Evolutionary conservation across 2,329 filamentous ascomycete species (phyloP).

Genomic region (Penicillium sp.): DNA sequence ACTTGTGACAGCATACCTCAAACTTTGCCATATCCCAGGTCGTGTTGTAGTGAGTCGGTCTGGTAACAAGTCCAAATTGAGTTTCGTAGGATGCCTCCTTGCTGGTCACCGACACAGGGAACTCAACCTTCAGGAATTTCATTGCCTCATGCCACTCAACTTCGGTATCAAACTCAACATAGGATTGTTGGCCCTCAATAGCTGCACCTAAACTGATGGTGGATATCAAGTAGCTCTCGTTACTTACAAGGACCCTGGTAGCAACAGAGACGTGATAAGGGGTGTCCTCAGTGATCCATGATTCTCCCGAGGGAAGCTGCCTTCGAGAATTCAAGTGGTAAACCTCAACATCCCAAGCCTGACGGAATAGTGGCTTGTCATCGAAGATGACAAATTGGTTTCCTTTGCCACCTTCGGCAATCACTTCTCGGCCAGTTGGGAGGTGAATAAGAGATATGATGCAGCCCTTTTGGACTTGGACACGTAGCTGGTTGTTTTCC

Average conservation of each 20-base stretch:
- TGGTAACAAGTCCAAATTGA: slow-evolving; percentile 83
- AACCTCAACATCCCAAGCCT: slow-evolving; percentile 97
- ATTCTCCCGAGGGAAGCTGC: slow-evolving; percentile 71
- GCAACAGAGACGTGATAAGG: slow-evolving; percentile 78
- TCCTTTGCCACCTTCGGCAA: slow-evolving; percentile 73
- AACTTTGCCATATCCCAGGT: slow-evolving; percentile 98
- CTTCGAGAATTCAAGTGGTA: slow-evolving; percentile 88
- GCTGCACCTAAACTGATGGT: slow-evolving; percentile 79
- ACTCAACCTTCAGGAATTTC: slow-evolving; percentile 99
- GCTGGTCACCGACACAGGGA: slow-evolving; percentile 88
- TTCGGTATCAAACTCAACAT: slow-evolving; percentile 78
- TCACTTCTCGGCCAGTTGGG: slow-evolving; percentile 72
- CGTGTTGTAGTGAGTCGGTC: slow-evolving; percentile 98
- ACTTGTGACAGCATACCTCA: slow-evolving; percentile 94
- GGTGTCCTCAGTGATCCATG: slow-evolving; percentile 71
- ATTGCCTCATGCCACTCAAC: slow-evolving; percentile 98
- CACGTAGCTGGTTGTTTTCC: slow-evolving; percentile 72
- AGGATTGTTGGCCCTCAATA: slow-evolving; percentile 66
- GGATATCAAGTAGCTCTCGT: slow-evolving; percentile 81
- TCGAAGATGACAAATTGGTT: slow-evolving; percentile 95
- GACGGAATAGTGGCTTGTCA: slow-evolving; percentile 96
- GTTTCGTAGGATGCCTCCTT: slow-evolving; percentile 95
- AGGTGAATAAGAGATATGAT: slow-evolving; percentile 86
- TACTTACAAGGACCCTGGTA: slow-evolving; percentile 88
- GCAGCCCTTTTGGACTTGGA: slow-evolving; percentile 73